Evolutionary conservation across 345 rosid species (phyloP).

Genomic region (Eutrema yunnanense): DNA sequence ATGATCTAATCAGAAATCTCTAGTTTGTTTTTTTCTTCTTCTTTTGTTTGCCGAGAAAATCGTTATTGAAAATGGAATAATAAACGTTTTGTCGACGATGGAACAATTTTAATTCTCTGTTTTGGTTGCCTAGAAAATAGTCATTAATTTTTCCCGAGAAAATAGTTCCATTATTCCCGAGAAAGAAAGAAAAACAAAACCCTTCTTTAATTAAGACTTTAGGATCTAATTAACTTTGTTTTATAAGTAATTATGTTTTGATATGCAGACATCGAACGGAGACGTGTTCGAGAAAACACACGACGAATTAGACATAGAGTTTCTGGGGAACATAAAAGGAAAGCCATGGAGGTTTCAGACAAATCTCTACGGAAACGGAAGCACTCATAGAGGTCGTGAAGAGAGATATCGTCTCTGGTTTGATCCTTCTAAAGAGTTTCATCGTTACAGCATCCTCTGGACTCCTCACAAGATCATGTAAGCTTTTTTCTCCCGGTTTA

Average conservation of each 20-base stretch:
- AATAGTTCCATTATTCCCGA: constrained; percentile 3
- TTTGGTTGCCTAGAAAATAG: constrained; percentile 13
- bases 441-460: constrained; percentile 88
- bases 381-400: constrained; percentile 81
- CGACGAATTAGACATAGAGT: constrained; percentile 93
- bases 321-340: constrained; percentile 74
- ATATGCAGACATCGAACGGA: constrained; percentile 65
- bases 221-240: background rate
- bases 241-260: background rate
- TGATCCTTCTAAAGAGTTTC: constrained; percentile 80
- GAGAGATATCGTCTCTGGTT: constrained; percentile 93
- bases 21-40: background rate
- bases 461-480: constrained; percentile 67
- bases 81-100: constrained; percentile 1
- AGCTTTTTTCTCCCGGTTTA: constrained; percentile 22
- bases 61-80: constrained; percentile 1
- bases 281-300: constrained; percentile 80
- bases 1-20: background rate
- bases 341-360: constrained; percentile 96
- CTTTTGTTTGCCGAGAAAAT: background rate
- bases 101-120: background rate
- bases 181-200: background rate
- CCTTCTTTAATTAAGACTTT: background rate
- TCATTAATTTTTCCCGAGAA: constrained; percentile 15
- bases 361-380: constrained; percentile 89